Conservation (phyloP, 1,139 yeast species). For the Blastobotrys persicus region DNA sequence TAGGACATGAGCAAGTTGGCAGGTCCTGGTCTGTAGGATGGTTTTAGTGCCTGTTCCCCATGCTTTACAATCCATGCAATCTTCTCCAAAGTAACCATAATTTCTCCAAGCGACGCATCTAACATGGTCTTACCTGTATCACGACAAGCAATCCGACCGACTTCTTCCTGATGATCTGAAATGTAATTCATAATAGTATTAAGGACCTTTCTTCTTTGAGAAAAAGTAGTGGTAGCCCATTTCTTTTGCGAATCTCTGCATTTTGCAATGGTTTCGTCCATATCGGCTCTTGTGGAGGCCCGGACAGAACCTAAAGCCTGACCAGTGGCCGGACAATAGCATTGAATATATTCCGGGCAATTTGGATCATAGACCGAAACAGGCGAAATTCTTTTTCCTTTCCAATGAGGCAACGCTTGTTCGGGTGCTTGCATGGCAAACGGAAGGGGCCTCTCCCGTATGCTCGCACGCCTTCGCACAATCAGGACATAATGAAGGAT, state of each 20-base stretch:
- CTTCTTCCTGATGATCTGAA: slow-evolving; percentile 75
- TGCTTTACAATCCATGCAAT: slow-evolving; percentile 82
- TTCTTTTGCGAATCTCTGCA: slow-evolving; percentile 55
- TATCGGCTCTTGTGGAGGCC: slow-evolving; percentile 62
- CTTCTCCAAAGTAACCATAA: slow-evolving; percentile 87
- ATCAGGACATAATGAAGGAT: background rate
- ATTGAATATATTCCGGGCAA: slow-evolving; percentile 68
- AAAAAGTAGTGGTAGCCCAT: slow-evolving; percentile 61
- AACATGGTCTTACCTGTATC: slow-evolving; percentile 95
- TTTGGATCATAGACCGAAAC: slow-evolving; percentile 50
- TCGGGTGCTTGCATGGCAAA: slow-evolving; percentile 51
- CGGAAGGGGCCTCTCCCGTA: slow-evolving; percentile 10
- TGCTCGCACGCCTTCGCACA: slow-evolving; percentile 5
- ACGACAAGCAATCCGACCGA: slow-evolving; percentile 90
- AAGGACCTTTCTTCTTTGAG: slow-evolving; percentile 65
- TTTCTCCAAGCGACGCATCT: slow-evolving; percentile 94
- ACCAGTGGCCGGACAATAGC: slow-evolving; percentile 95
- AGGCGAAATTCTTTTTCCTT: slow-evolving; percentile 74
- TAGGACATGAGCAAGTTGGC: slow-evolving; percentile 75
- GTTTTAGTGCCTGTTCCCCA: slow-evolving; percentile 69
- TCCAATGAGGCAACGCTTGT: slow-evolving; percentile 90
- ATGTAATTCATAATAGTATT: slow-evolving; percentile 70
- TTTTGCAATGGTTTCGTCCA: slow-evolving; percentile 57
- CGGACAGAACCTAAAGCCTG: slow-evolving; percentile 73
- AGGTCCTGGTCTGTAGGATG: slow-evolving; percentile 84